Conservation (phyloP, 2,329 filamentous ascomycete species). For the Madurella fahalii region DNA sequence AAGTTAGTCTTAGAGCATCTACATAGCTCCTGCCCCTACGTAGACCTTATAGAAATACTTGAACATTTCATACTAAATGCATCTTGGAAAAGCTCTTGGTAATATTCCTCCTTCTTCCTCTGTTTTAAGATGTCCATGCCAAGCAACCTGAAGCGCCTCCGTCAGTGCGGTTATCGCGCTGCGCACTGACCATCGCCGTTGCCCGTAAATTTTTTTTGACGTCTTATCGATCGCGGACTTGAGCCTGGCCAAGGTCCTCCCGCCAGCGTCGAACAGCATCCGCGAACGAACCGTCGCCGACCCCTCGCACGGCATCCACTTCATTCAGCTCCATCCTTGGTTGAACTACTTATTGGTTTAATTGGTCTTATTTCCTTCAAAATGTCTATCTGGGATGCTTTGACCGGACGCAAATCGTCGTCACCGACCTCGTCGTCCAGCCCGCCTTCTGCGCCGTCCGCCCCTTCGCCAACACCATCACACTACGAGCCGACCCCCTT, state of each 20-base stretch:
- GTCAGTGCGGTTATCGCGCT: not conserved
- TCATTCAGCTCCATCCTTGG: conserved; percentile 1
- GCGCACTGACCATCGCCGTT: not conserved
- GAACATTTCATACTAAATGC: too few species aligned
- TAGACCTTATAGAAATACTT: too few species aligned
- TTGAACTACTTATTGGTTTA: conserved; percentile 3
- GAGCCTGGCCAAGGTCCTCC: conserved; percentile 9
- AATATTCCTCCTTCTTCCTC: too few species aligned
- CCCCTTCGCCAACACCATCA: conserved; percentile 32
- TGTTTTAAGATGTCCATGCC: too few species aligned
- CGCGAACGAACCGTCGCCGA: conserved; percentile 6
- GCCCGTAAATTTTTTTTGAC: conserved; percentile 25
- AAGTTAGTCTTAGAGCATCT: too few species aligned
- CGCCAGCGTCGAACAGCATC: conserved; percentile 7
- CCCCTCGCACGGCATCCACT: conserved; percentile 7
- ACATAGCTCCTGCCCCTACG: too few species aligned
- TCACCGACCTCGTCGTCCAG: conserved; percentile 37
- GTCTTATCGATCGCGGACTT: conserved; percentile 17
- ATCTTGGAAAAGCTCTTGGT: too few species aligned
- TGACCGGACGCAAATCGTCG: conserved; percentile 55
- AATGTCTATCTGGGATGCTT: conserved; percentile 59
- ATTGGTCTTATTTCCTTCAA: conserved; percentile 17
- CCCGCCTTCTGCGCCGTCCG: conserved; percentile 45
- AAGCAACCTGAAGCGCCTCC: too few species aligned
- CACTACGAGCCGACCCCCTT: conserved; percentile 52